Conservation (phyloP, 2,329 filamentous ascomycete species). For the Hypoxylon sp. region DNA sequence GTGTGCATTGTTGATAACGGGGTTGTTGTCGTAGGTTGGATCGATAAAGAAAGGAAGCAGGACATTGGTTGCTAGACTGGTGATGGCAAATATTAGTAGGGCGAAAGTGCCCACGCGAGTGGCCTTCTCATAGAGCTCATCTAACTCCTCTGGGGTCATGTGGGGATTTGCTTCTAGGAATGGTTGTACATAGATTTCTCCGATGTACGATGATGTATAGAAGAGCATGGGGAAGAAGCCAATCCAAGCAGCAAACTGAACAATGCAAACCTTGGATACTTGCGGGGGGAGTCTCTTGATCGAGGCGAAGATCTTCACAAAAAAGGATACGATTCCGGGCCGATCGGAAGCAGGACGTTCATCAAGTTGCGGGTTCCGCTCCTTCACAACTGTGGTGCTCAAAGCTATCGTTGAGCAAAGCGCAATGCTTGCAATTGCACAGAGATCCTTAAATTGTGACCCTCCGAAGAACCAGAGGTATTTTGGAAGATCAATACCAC, state of each 20-base stretch:
- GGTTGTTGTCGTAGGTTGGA: conserved; percentile 72
- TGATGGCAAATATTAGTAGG: conserved; percentile 85
- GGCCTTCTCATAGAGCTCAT: conserved; percentile 81
- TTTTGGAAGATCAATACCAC: conserved; percentile 80
- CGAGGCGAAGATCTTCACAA: conserved; percentile 77
- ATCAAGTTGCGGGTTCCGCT: conserved; percentile 82
- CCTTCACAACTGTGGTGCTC: conserved; percentile 74
- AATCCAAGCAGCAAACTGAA: conserved; percentile 89
- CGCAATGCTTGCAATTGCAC: conserved; percentile 80
- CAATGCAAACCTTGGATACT: conserved; percentile 80
- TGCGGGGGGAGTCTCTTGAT: conserved; percentile 82
- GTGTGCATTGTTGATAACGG: conserved; percentile 44
- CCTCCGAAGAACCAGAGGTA: conserved; percentile 82
- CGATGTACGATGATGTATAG: conserved; percentile 93
- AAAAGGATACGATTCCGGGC: conserved; percentile 78
- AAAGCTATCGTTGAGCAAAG: conserved; percentile 75
- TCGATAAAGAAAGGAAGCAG: conserved; percentile 86
- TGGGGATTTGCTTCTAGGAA: conserved; percentile 79
- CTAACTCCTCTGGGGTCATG: conserved; percentile 78
- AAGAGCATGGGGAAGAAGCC: conserved; percentile 96
- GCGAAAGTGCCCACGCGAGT: conserved; percentile 91
- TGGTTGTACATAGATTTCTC: conserved; percentile 89
- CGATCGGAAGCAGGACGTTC: conserved; percentile 66
- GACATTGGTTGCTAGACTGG: conserved; percentile 82
- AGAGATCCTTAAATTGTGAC: conserved; percentile 93